A percentile compares a stretch with the other conserved stretches of the same genome.
Evolutionary conservation across 2,329 filamentous ascomycete species (phyloP).

Genomic region (Amauroascus niger): DNA sequence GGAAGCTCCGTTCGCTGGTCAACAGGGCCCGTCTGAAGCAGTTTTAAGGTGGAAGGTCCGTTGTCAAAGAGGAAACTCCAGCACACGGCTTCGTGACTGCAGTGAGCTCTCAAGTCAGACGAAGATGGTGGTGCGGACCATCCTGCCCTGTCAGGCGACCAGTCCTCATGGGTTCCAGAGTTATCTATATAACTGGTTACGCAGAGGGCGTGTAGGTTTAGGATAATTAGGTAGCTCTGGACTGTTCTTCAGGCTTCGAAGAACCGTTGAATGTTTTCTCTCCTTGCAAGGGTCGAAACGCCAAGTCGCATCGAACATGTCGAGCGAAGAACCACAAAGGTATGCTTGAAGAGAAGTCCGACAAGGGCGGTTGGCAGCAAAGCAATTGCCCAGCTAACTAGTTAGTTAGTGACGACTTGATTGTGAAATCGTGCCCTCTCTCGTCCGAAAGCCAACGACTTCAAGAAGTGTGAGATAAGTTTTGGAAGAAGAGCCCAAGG

Average conservation of each 20-base stretch:
- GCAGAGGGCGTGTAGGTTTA: no score
- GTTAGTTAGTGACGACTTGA: no score
- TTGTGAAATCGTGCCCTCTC: not conserved
- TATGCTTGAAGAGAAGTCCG: not conserved
- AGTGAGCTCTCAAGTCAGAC: no score
- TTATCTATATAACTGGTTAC: no score
- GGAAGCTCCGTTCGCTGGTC: no score
- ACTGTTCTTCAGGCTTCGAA: no score
- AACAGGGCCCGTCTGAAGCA: no score
- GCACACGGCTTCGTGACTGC: not conserved
- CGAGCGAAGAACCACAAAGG: no score
- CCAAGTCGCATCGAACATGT: no score
- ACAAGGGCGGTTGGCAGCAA: not conserved
- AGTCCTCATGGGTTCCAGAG: not conserved
- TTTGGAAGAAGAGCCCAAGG: not conserved
- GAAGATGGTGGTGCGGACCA: not conserved
- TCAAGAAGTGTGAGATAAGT: not conserved
- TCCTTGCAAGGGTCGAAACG: no score
- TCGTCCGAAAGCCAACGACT: not conserved
- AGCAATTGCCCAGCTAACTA: not conserved
- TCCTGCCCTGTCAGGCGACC: not conserved
- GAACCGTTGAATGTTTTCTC: no score
- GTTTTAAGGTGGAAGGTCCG: not conserved
- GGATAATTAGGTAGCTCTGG: no score
- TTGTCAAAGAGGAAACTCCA: conserved; percentile 1